Conservation (phyloP, 768 basidiomycete genomes). For the Boletus sp. region DNA sequence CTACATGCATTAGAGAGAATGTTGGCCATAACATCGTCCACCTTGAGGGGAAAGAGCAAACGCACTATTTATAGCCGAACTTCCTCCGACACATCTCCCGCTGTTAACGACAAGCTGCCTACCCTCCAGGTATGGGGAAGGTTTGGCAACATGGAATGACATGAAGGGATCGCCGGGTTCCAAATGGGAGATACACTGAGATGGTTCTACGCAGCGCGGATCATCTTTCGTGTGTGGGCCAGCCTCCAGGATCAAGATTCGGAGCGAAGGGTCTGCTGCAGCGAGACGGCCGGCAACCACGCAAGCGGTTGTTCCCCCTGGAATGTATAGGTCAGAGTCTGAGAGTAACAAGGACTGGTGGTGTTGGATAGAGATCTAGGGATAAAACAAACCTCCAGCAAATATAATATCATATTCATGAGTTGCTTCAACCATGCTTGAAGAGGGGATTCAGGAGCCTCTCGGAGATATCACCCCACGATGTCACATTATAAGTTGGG, state of each 20-base stretch:
- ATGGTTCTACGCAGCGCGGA: slow-evolving; percentile 22
- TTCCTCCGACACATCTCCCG: slow-evolving; percentile 30
- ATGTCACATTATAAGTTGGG: not conserved
- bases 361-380: not conserved
- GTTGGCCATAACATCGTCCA: not conserved
- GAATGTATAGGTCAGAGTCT: not conserved
- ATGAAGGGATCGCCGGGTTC: slow-evolving; percentile 15
- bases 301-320: slow-evolving; percentile 37
- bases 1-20: slow-evolving; percentile 15
- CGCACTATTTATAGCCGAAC: slow-evolving; percentile 50
- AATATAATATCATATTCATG: slow-evolving; percentile 48
- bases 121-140: slow-evolving; percentile 12
- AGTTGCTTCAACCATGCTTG: slow-evolving; percentile 7
- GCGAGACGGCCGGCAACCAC: slow-evolving; percentile 31
- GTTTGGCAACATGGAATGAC: slow-evolving; percentile 15
- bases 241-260: slow-evolving; percentile 28
- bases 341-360: not conserved
- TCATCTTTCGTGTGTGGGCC: slow-evolving; percentile 25
- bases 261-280: slow-evolving; percentile 22
- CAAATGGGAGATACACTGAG: slow-evolving; percentile 19
- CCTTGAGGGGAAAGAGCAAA: not conserved
- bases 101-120: slow-evolving; percentile 16
- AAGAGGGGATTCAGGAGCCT: not conserved
- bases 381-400: slow-evolving; percentile 45
- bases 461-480: not conserved